A percentile compares a stretch with the other conserved stretches of the same genome.
phyloP scores from a whole-genome alignment of 164 flowering plant genomes.

The Malania oleifera region DNA sequence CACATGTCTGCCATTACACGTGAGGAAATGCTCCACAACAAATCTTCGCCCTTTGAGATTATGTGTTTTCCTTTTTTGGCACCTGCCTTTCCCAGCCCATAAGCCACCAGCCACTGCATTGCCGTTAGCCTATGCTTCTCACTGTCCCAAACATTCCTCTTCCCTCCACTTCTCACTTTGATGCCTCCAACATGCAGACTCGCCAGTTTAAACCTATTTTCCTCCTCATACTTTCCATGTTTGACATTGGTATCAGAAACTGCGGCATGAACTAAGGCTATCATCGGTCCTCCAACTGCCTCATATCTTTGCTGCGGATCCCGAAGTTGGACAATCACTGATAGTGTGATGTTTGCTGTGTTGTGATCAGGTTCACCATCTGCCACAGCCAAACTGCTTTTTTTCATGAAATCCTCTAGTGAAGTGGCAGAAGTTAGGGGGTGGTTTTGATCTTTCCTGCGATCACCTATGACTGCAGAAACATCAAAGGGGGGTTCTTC shows the following conservation, averaged over 20 bases:
- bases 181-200: conserved; percentile 80
- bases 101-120: conserved; percentile 82
- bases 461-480: conserved; percentile 34
- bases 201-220: conserved; percentile 54
- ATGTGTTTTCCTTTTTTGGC: conserved; percentile 44
- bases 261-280: conserved; percentile 55
- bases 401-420: conserved; percentile 59
- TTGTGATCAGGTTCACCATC: conserved; percentile 14
- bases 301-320: conserved; percentile 80
- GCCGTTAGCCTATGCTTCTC: conserved; percentile 85
- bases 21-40: conserved; percentile 85
- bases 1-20: conserved; percentile 91
- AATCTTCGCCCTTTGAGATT: conserved; percentile 40
- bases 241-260: conserved; percentile 20
- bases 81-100: conserved; percentile 67
- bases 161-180: conserved; percentile 43
- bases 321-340: conserved; percentile 58
- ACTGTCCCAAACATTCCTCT: conserved; percentile 57
- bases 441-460: conserved; percentile 21
- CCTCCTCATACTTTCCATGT: conserved; percentile 30
- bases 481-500: conserved; percentile 92
- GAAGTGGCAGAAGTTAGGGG: conserved; percentile 47
- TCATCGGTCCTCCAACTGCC: conserved; percentile 76
- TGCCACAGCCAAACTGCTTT: conserved; percentile 7
- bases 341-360: conserved; percentile 30